Percentiles rank a stretch among this genome's conserved stretches.
Evolutionary conservation across 2,329 filamentous ascomycete genomes (phyloP).

Genomic region (Cadophora malorum): DNA sequence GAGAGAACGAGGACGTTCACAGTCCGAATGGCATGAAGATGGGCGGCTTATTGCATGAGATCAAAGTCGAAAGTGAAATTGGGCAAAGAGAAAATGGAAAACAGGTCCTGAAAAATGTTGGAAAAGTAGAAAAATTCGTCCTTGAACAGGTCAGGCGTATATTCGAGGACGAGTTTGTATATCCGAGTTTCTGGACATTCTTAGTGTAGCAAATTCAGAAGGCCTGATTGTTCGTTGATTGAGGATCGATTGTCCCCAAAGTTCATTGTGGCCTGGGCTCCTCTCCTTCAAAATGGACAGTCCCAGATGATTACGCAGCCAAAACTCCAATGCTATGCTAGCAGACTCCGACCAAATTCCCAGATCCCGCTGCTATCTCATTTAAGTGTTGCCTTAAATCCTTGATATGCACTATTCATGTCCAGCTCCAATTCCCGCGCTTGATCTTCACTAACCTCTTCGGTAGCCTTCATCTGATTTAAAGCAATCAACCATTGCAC

Average conservation of each 20-base stretch:
- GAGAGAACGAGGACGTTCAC: constrained; percentile 35
- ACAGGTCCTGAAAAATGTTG: constrained; percentile 96
- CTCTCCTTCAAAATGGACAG: neutral
- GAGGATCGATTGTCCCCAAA: neutral
- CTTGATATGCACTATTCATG: constrained; percentile 92
- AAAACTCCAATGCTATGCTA: constrained; percentile 36
- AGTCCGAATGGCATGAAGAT: constrained; percentile 52
- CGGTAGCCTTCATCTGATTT: constrained; percentile 96
- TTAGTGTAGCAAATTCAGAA: constrained; percentile 63
- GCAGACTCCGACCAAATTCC: constrained; percentile 1
- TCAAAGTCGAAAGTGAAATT: constrained; percentile 97
- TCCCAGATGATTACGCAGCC: neutral
- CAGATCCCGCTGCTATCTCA: constrained; percentile 28
- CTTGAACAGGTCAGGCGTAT: constrained; percentile 95
- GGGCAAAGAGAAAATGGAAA: constrained; percentile 89
- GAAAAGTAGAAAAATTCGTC: constrained; percentile 97
- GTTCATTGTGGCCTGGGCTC: neutral
- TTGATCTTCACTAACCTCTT: constrained; percentile 87
- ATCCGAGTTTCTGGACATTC: constrained; percentile 98
- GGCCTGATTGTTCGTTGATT: neutral
- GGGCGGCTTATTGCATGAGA: constrained; percentile 86
- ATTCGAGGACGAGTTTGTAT: constrained; percentile 98
- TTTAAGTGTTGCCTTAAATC: constrained; percentile 70
- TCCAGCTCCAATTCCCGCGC: constrained; percentile 89
- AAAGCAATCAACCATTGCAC: constrained; percentile 97